Conservation (phyloP, 192 early-diverging fungal species). For the Pecoramyces ruminantium region DNA sequence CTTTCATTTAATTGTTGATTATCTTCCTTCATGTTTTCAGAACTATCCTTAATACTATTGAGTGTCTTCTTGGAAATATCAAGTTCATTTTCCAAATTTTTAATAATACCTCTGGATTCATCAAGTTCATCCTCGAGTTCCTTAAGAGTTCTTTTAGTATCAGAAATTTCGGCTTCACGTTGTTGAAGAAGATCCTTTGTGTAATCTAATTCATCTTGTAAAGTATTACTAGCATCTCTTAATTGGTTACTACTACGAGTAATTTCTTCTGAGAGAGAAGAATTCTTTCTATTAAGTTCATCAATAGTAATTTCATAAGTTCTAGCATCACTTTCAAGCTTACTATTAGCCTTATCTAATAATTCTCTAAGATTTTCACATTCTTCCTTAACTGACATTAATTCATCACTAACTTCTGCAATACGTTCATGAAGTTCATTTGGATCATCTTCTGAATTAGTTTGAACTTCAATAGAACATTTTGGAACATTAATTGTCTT, state of each 20-base stretch:
- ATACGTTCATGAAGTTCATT: not conserved
- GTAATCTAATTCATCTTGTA: not conserved
- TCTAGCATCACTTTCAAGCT: not conserved
- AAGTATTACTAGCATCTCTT: not conserved
- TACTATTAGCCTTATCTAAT: not conserved
- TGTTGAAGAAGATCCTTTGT: not conserved
- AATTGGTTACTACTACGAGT: not conserved
- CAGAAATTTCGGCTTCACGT: not conserved
- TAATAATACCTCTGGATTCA: not conserved
- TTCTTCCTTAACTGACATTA: not conserved
- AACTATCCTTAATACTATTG: not conserved
- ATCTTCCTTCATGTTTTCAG: not conserved
- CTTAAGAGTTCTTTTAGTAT: not conserved
- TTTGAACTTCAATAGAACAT: not conserved
- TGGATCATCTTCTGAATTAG: not conserved
- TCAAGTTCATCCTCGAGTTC: not conserved
- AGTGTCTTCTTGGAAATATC: not conserved
- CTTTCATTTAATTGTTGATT: not conserved
- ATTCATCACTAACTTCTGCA: not conserved
- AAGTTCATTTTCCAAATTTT: not conserved
- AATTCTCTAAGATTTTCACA: not conserved
- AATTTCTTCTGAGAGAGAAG: not conserved
- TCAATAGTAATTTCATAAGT: not conserved
- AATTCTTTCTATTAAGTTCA: not conserved
- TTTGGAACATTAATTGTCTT: not conserved